Base-by-base conservation (phyloP, 2,329 filamentous ascomycete genomes). In the Trichothecium roseum region DNA sequence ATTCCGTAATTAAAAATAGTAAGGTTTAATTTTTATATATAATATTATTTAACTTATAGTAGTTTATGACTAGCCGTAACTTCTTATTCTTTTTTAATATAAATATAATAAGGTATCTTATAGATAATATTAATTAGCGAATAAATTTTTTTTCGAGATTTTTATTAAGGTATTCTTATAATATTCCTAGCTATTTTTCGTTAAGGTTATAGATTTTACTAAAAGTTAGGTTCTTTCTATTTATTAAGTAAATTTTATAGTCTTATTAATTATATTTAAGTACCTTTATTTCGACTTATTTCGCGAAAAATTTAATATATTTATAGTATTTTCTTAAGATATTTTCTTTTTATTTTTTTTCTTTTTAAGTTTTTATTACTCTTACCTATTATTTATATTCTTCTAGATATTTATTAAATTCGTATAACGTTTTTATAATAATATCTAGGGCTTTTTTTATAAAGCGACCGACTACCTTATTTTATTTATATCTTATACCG, bases 31-130 rank as follows among this genome's bases (percentile, higher is more conserved):
- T 42, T 32, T 57, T 56, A 17, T 48, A 40, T 8, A 29, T 54
- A 15, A 52, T 39, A 1, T 31, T 37, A 34, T 56, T 56, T 8
- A 57, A 32, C n/a, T 28, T 18, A 29, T 30, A 13, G 30, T 52
- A 57, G 32, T 57, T 32, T 13, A 55, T 32, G 41, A 40, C 43
- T 14, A 54, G 32, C 12, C 37, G 30, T 28, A 54, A 36, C 27
- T 41, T 43, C 1, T 35, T 29, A 34, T 46, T 41, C 31, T 45
- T 45, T 27, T 51, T 49, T 16, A 14, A 31, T n/a, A 47, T 32
- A 36, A 49, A 51, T 29, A 46, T 38, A 26, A 44, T 18, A 29
- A 16, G 22, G 18, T 38, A 43, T 39, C 33, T 18, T 32, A 24
- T 26, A 32, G 17, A 17, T 4, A 16, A 45, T 28, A 9, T 45